Conservation (phyloP, 2,329 filamentous ascomycete species). For the Aspergillus ochraceus region DNA sequence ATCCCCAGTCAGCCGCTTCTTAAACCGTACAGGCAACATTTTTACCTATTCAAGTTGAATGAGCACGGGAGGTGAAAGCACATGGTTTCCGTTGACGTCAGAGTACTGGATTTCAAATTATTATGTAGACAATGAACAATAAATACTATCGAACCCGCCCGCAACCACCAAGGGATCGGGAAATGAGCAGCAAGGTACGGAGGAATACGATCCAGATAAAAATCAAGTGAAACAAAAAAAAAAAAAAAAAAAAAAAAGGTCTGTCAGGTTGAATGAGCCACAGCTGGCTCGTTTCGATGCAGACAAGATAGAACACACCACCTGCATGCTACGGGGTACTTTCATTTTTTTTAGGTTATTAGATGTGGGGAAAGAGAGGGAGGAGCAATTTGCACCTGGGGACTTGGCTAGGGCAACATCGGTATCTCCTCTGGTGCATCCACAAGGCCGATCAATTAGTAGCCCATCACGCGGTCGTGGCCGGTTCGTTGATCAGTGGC, state of each 20-base stretch:
- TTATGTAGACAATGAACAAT: background rate
- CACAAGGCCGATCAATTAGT: background rate
- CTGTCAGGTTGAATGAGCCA: no score
- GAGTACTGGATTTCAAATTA: background rate
- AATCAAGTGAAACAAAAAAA: no score
- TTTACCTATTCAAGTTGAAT: background rate
- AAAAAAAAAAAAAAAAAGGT: no score
- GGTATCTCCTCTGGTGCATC: background rate
- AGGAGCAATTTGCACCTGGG: background rate
- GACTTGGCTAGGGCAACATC: background rate
- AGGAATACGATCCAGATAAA: no score
- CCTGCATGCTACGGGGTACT: no score
- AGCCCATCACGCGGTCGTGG: constrained; percentile 2
- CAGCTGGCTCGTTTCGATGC: no score
- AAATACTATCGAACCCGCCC: background rate
- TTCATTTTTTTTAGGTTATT: no score
- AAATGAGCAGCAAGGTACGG: background rate
- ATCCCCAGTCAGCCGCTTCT: background rate
- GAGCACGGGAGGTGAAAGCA: no score
- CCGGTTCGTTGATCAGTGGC: constrained; percentile 50
- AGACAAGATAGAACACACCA: no score
- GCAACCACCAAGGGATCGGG: background rate
- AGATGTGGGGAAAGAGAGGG: background rate
- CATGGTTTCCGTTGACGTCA: no score
- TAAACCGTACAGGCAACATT: background rate